Evolutionary conservation across 768 basidiomycete genomes (phyloP).

Genomic region (Mrakia frigida): DNA sequence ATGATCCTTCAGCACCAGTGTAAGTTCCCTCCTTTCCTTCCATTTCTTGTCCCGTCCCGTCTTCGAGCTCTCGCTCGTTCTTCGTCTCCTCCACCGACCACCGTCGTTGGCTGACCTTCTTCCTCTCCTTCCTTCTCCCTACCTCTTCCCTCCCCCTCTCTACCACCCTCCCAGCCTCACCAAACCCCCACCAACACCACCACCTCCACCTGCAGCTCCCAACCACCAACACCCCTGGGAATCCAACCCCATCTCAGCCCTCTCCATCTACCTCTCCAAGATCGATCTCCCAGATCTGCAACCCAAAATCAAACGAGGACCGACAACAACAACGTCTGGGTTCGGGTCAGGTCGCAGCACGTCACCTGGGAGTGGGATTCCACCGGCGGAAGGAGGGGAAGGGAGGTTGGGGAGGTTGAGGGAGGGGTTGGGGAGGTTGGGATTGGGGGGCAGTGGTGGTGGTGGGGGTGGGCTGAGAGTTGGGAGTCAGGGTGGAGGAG

Average conservation of each 20-base stretch:
- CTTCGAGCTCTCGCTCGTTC: too few species aligned
- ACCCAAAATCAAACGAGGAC: constrained; percentile 9
- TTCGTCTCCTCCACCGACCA: too few species aligned
- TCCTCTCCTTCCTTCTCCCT: not conserved
- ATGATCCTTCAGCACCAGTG: constrained; percentile 5
- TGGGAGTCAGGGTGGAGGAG: not conserved
- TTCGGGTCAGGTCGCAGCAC: not conserved
- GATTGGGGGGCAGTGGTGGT: not conserved
- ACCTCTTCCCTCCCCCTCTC: not conserved
- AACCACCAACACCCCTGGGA: constrained; percentile 16
- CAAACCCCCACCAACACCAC: not conserved
- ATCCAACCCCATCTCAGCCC: not conserved
- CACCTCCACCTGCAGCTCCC: not conserved
- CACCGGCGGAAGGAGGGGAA: not conserved
- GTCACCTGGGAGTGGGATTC: not conserved
- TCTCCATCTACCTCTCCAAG: constrained; percentile 27
- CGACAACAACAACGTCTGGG: not conserved
- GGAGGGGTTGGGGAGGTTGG: constrained; percentile 11
- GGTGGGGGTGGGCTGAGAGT: not conserved
- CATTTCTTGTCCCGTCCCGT: too few species aligned
- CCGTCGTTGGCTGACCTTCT: too few species aligned
- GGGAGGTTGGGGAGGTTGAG: constrained; percentile 2
- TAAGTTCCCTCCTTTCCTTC: not conserved
- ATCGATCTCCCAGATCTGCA: constrained; percentile 23
- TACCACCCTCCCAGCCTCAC: not conserved